These are phyloP conservation scores for Calonectria naviculata DNA, from an alignment of 2,329 filamentous ascomycete species.

Conservation along the genomic window DNA sequence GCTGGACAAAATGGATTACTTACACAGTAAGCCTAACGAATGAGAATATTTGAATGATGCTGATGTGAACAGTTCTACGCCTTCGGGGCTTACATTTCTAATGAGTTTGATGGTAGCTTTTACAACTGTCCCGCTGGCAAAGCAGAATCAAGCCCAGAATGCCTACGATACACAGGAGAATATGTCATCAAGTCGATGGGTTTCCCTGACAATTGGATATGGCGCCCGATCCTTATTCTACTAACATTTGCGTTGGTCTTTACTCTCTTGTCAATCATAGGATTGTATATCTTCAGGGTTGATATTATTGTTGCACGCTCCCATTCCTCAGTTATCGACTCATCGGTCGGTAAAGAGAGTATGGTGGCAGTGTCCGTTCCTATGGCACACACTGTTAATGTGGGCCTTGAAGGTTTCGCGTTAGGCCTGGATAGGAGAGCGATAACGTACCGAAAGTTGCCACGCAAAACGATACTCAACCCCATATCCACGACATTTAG, in stretches of 20 bases:
- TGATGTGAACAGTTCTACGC: neutral
- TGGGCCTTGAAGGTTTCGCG: neutral
- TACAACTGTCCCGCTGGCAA: neutral
- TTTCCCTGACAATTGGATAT: neutral
- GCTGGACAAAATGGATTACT: neutral
- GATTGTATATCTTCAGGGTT: neutral
- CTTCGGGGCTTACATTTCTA: neutral
- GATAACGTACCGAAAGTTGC: neutral
- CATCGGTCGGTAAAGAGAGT: neutral
- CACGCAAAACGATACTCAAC: conserved; percentile 67
- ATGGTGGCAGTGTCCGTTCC: neutral
- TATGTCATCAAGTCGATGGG: neutral
- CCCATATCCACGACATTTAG: conserved; percentile 74
- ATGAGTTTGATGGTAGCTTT: neutral
- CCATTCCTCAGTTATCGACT: neutral
- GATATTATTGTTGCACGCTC: neutral
- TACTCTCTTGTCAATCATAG: neutral
- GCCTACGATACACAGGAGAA: neutral
- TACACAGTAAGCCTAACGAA: neutral
- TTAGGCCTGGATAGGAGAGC: neutral
- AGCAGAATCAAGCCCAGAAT: neutral
- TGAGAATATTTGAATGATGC: too few relatives aligned
- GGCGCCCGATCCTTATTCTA: neutral
- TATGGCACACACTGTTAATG: neutral
- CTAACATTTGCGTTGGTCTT: neutral